Base-by-base conservation (phyloP, 2,329 filamentous ascomycete genomes). In the Beauveria sp. region DNA sequence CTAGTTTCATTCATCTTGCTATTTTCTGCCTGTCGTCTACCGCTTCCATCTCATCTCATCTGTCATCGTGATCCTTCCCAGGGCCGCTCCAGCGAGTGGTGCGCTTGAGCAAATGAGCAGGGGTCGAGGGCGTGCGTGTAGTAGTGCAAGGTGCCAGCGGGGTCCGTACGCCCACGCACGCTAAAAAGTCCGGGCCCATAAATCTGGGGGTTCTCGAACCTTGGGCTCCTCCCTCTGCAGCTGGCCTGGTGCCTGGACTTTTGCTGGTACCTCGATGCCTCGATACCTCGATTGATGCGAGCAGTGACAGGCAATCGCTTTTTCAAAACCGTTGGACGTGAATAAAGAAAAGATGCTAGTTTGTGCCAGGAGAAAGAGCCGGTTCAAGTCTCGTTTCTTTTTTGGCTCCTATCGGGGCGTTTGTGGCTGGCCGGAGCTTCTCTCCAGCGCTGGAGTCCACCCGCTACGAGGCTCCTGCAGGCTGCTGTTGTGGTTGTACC, bases 171-270 rank as follows among this genome's bases (percentile, higher is more conserved):
- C 42, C 53, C 26, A 43, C 52, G 40, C 57, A 58, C 57, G 57
- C 57, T 59, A 59, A 59, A 58, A 52, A 10, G 45, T 40, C 46
- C 14, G 60, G 58, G 1, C 49, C 60, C 60, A 61, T 40, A 61
- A 52, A 46, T 61, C 60, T 52, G 53, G 60, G 59, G 53, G 60
- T 61, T 56, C 52, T 61, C 60, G 60, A 61, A 61, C 60, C 53
- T 61, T 26, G 9, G 52, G 53, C 45, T 56, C 38, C 50, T 46
- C 58, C 26, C 40, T 38, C 58, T 52, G 47, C 34, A 45, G 50
- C 34, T 53, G 49, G 49, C 49, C 20, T 52, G n/a, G 43, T 54
- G 58, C 50, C 58, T 55, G 43, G 42, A 30, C 40, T 22, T 42
- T 22, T 22, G 9, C 42, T 20, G 14, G n/a, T 38, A 38, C 34